Conservation (phyloP, 257 asterid species). For the Lycium ferocissimum region DNA sequence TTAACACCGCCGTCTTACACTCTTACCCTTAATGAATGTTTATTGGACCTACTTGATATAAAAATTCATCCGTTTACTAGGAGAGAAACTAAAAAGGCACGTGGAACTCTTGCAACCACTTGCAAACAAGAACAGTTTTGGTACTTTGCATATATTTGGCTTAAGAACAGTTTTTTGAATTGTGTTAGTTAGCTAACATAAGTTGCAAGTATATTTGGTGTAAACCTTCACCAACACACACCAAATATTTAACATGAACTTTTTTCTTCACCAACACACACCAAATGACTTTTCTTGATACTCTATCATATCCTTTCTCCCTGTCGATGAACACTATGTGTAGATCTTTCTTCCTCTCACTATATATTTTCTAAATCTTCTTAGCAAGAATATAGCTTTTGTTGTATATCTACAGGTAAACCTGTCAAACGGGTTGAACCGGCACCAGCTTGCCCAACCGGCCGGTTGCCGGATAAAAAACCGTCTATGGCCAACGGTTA, state of each 20-base stretch:
- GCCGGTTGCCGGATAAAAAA: no score
- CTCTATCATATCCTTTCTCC: neutral
- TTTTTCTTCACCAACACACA: neutral
- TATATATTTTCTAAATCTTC: neutral
- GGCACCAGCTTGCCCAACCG: no score
- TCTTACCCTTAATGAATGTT: conserved; percentile 12
- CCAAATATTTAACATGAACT: neutral
- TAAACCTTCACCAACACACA: no score
- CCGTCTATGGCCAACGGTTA: no score
- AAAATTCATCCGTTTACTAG: neutral
- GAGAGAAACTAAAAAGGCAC: neutral
- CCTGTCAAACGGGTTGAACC: no score
- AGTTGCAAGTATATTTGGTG: no score
- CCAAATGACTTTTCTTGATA: neutral
- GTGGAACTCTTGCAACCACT: neutral
- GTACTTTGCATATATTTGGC: neutral
- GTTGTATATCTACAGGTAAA: neutral
- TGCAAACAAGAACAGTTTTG: neutral
- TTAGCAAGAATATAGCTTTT: neutral
- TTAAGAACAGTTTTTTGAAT: no score
- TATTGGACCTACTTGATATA: conserved; percentile 15
- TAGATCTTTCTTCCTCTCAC: neutral
- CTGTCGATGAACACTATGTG: neutral
- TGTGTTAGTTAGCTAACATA: neutral
- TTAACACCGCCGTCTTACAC: neutral